phyloP scores from a whole-genome alignment of 2,329 filamentous ascomycete genomes.

The Chaetomium olivaceum region DNA sequence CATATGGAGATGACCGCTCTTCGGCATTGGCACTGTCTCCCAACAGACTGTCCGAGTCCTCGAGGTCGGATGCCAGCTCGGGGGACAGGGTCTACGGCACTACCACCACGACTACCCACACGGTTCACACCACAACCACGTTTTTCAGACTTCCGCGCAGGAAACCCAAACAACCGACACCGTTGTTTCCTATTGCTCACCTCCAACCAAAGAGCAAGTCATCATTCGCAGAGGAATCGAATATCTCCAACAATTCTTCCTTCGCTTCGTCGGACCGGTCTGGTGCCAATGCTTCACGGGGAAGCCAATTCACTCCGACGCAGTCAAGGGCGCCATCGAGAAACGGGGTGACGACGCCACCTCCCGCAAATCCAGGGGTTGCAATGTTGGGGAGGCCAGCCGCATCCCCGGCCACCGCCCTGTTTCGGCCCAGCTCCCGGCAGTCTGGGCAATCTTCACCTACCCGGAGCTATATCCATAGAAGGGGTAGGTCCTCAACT shows the following conservation, averaged over 20 bases:
- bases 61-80: conserved; percentile 82
- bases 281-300: conserved; percentile 19
- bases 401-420: conserved; percentile 50
- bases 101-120: conserved; percentile 63
- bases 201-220: conserved; percentile 70
- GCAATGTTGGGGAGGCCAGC: conserved; percentile 39
- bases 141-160: conserved; percentile 82
- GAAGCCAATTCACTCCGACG: conserved; percentile 37
- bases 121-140: conserved; percentile 62
- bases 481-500: conserved; percentile 82
- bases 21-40: conserved; percentile 64
- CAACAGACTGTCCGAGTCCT: conserved; percentile 78
- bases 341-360: conserved; percentile 36
- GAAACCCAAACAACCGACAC: conserved; percentile 70
- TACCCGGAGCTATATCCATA: conserved; percentile 57
- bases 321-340: conserved; percentile 36
- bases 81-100: conserved; percentile 63
- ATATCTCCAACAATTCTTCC: conserved; percentile 49
- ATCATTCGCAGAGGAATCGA: conserved; percentile 37
- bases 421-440: conserved; percentile 52
- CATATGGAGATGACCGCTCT: conserved; percentile 62
- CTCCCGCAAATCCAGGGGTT: conserved; percentile 40
- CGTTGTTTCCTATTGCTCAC: conserved; percentile 81
- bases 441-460: conserved; percentile 68
- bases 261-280: conserved; percentile 41